Evolutionary conservation across 2,329 filamentous ascomycete species (phyloP), one percentile per base, ranked within the genome.

Genomic region (Hypomyces perniciosus): DNA sequence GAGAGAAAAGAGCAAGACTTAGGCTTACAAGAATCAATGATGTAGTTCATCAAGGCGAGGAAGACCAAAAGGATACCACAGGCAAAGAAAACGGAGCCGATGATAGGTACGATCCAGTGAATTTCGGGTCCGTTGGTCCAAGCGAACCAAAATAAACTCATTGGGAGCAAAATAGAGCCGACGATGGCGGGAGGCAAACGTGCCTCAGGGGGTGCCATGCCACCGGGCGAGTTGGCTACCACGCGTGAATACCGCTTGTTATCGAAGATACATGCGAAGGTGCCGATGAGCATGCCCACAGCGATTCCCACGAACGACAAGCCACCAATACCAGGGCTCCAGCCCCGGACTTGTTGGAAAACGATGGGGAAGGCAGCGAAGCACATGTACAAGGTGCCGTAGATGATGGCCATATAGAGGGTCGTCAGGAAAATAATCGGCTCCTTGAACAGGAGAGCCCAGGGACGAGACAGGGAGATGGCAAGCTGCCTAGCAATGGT

Each of bases 71-170:
- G 80, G 43, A 79, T 64, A 5, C 77, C 82, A 59, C 73, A 62
- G 50, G 84, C 81, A 55, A 85, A 74, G 51, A 77, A 65, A 6
- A 66, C 61, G 2, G 73, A 68, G 27, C 65, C 71, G 5, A 69
- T 59, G 33, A 73, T 69, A 39, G 68, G 67, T 60, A 85, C 77
- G 40, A 77, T 71, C 75, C 76, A 85, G 63, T 83, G 80, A 8
- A 85, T 69, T 4, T 65, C 65, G 0, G 73, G 71, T 13, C 68
- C 73, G 54, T 80, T 81, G 0, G 80, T 84, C 82, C 82, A 85
- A 1, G 81, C 81, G 58, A 85, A 85, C 77, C 77, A 81, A 68
- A 85, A 84, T 13, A 85, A 69, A 3, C 81, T 78, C 34, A 80
- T 62, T 0, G 84, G 84, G 2, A 87, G 68, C 5, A 74, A 59